phyloP scores from a whole-genome alignment of 441 rosid species.

The Jatropha multifida region DNA sequence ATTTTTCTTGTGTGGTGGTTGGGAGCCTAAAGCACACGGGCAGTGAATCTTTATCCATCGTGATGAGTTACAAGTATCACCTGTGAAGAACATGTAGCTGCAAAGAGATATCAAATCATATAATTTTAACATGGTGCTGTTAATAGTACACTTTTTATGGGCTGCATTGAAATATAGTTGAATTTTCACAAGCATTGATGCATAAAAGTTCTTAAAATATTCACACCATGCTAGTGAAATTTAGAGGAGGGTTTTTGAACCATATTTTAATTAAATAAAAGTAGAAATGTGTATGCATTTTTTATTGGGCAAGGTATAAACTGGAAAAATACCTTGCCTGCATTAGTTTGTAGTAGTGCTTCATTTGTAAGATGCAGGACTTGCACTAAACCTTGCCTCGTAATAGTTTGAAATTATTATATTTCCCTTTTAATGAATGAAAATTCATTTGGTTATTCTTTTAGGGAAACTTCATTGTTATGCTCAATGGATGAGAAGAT shows the following conservation, averaged over 20 bases:
- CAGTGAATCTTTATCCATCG: not conserved
- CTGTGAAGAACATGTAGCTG: not conserved
- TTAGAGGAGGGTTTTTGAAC: not conserved
- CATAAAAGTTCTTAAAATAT: not conserved
- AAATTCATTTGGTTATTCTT: conserved; percentile 8
- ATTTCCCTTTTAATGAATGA: not conserved
- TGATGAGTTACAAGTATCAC: not conserved
- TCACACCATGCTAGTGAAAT: not conserved
- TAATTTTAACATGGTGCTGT: not conserved
- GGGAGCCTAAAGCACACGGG: not conserved
- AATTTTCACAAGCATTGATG: not conserved
- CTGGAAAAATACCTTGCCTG: not conserved
- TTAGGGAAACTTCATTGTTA: conserved; percentile 48
- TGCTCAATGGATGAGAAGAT: conserved; percentile 54
- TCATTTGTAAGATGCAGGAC: not conserved
- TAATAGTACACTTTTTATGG: too few species aligned
- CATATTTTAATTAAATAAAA: not conserved
- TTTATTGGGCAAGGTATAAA: not conserved
- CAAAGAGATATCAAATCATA: not conserved
- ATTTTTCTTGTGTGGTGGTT: not conserved
- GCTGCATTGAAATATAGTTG: not conserved
- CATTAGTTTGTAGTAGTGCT: not conserved
- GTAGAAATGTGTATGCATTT: not conserved
- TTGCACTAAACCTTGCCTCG: not conserved
- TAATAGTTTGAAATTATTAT: not conserved